Percentiles rank a stretch among this genome's conserved stretches.
Conservation (phyloP, 495 filamentous ascomycete genomes). For the Cladorrhinum samala region DNA sequence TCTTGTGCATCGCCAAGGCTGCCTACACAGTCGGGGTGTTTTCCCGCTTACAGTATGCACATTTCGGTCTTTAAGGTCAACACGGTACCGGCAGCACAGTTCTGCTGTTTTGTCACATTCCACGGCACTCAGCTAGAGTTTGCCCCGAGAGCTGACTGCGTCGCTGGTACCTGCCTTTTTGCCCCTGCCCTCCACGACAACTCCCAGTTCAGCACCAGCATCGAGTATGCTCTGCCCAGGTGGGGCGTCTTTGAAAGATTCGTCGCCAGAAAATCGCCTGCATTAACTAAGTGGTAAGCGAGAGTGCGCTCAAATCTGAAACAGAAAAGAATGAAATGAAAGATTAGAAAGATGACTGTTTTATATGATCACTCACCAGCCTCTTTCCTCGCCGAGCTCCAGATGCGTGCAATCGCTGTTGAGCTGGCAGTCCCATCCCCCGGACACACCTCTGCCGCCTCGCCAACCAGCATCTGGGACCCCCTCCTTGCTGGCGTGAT, state of each 20-base stretch:
- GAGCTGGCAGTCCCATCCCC: conserved; percentile 71
- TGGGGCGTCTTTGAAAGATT: conserved; percentile 48
- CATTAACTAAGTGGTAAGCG: background rate
- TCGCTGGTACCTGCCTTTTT: background rate
- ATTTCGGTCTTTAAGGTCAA: background rate
- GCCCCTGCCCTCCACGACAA: conserved; percentile 25
- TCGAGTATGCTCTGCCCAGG: conserved; percentile 17
- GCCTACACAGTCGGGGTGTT: background rate
- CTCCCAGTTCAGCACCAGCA: conserved; percentile 29
- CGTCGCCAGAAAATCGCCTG: conserved; percentile 73
- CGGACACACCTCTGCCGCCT: conserved; percentile 60
- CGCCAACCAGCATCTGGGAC: conserved; percentile 49
- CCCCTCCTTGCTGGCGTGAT: conserved; percentile 17
- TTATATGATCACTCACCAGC: conserved; percentile 66
- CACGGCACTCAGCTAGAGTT: conserved; percentile 13
- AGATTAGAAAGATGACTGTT: too few relatives aligned
- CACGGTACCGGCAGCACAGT: background rate
- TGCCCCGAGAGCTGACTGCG: conserved; percentile 7
- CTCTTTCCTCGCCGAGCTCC: conserved; percentile 73
- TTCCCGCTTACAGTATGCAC: too few relatives aligned
- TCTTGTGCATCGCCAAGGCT: background rate
- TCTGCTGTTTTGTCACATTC: too few relatives aligned
- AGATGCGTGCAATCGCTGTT: conserved; percentile 81
- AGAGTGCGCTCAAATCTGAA: background rate
- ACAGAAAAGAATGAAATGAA: background rate